Percentiles rank a stretch among this genome's conserved stretches.
Evolutionary conservation across 768 basidiomycete genomes (phyloP).

Genomic region (Amanita rubescens): DNA sequence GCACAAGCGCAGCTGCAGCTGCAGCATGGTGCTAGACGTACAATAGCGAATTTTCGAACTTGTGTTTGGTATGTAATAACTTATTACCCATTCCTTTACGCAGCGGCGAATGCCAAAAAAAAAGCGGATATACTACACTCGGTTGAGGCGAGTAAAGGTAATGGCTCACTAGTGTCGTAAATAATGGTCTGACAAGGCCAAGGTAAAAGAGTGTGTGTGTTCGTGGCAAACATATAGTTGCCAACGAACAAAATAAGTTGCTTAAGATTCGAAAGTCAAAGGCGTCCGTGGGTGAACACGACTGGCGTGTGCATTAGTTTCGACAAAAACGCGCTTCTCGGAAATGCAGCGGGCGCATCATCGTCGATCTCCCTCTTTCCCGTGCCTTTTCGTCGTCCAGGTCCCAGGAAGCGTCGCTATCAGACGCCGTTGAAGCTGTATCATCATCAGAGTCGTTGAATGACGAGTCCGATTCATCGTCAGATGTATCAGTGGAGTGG

Average conservation of each 20-base stretch:
- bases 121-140: background rate
- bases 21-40: background rate
- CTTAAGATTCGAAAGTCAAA: slow-evolving; percentile 17
- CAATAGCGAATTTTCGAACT: background rate
- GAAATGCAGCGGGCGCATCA: slow-evolving; percentile 27
- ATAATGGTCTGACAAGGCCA: background rate
- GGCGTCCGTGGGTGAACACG: slow-evolving; percentile 11
- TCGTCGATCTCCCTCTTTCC: slow-evolving; percentile 33
- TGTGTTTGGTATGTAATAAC: background rate
- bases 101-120: background rate
- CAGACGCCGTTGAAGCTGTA: slow-evolving; percentile 28
- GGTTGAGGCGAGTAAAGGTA: background rate
- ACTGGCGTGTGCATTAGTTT: background rate
- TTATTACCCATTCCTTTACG: background rate
- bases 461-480: slow-evolving; percentile 16
- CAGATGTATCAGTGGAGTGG: background rate
- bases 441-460: slow-evolving; percentile 28
- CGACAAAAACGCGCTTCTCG: background rate
- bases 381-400: slow-evolving; percentile 31
- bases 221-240: background rate
- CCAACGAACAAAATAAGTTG: background rate
- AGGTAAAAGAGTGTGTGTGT: background rate
- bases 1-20: background rate
- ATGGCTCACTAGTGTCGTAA: background rate
- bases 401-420: slow-evolving; percentile 28